Percentiles rank a stretch among this genome's conserved stretches.
Evolutionary conservation across 2,329 filamentous ascomycete species (phyloP).

Genomic region (Niveomyces coronatus): DNA sequence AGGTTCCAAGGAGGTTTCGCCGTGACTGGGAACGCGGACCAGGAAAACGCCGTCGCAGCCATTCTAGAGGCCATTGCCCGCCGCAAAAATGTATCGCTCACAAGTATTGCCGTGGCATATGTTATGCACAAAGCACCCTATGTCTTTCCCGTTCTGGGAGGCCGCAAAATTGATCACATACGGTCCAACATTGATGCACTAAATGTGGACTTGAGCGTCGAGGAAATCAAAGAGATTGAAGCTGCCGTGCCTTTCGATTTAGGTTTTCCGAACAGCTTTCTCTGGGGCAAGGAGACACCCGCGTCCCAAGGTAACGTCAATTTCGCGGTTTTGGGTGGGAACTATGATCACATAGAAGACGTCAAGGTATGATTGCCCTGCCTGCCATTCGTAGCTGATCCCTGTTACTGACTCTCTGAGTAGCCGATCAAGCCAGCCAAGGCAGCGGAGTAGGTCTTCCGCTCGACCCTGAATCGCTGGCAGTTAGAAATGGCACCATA

Average conservation of each 20-base stretch:
- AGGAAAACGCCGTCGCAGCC: slow-evolving; percentile 32
- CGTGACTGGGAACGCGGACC: slow-evolving; percentile 20
- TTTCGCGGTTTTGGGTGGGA: slow-evolving; percentile 35
- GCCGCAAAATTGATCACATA: slow-evolving; percentile 58
- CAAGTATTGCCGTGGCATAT: slow-evolving; percentile 56
- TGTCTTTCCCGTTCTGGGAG: slow-evolving; percentile 64
- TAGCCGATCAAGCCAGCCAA: slow-evolving; percentile 32
- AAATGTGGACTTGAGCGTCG: slow-evolving; percentile 43
- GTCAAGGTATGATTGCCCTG: slow-evolving; percentile 20
- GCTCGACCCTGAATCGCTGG: slow-evolving; percentile 21
- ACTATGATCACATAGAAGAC: slow-evolving; percentile 39
- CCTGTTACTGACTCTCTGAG: slow-evolving; percentile 8
- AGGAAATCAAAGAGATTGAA: slow-evolving; percentile 60
- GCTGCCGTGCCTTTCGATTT: slow-evolving; percentile 48
- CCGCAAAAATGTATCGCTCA: slow-evolving; percentile 32
- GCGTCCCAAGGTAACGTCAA: slow-evolving; percentile 31
- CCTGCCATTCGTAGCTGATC: neutral
- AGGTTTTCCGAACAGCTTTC: slow-evolving; percentile 56
- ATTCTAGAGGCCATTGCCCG: slow-evolving; percentile 39
- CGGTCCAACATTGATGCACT: slow-evolving; percentile 61
- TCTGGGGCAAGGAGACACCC: slow-evolving; percentile 32
- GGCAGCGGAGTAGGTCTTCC: slow-evolving; percentile 31
- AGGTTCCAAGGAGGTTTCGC: slow-evolving; percentile 24
- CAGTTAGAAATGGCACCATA: slow-evolving; percentile 17
- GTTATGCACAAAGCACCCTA: slow-evolving; percentile 62